Base-by-base conservation (phyloP, 345 rosid species). In the Pistacia vera region DNA sequence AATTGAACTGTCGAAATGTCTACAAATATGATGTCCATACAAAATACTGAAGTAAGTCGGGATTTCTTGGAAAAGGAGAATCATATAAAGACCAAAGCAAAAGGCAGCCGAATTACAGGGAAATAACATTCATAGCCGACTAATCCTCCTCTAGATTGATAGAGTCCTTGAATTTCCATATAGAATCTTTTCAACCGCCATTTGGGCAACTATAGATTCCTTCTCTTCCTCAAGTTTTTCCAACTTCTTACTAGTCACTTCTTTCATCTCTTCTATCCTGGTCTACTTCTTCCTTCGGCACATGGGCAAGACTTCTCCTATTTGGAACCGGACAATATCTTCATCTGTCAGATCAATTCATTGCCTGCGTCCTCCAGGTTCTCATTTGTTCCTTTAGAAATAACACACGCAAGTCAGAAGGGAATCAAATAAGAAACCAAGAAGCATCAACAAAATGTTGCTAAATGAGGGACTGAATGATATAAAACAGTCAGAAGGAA, bases 141-240 rank as follows among this genome's bases (percentile, higher is more conserved):
- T 75, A 95, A 71, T 93, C 97, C 83, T 96, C 99, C 88, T 93
- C 99, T 16, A 96, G 88, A 83, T 96, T 96, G 84, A 91, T 96
- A 66, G 99, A 92, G 71, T 92, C 94, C 73, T 89, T 85, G 79
- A 96, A 93, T 87, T 96, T 96, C 8, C 97, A 30, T 96, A 96
- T 83, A 96, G 74, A n/a, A 91, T 77, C 73, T 91, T 93, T 96
- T 96, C 75, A 96, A 54, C 91, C 0, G 92, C 86, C 99, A 92
- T 96, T 78, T 88, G 91, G 1, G 86, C 83, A 1, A 87, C 75
- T 25, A 92, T 63, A 0, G 92, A 82, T 22, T 67, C 86, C 78
- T 92, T 93, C 85, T 96, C 99, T 83, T 91, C 87, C 83, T 91
- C 92, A 0, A 96, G 87, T 66, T 82, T 87, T 72, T 81, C 92